Percentiles rank a stretch among this genome's conserved stretches.
Evolutionary conservation across 768 basidiomycete species (phyloP).

Genomic region (Trametes cingulata): DNA sequence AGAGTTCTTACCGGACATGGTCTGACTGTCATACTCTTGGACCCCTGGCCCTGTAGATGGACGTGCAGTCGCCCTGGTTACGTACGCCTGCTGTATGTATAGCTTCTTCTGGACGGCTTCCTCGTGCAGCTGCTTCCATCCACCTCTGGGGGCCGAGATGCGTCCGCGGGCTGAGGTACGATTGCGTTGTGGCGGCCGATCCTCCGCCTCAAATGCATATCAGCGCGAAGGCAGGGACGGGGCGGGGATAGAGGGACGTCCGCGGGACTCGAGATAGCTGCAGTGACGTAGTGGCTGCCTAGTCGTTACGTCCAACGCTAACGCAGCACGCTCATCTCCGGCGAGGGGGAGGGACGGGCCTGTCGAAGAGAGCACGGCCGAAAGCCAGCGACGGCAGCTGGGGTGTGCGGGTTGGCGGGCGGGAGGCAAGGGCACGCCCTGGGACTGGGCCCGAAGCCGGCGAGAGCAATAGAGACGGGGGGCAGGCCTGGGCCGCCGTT

Average conservation of each 20-base stretch:
- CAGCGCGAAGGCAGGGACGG: too few species aligned
- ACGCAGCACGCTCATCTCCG: too few species aligned
- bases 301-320: too few species aligned
- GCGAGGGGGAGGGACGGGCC: too few species aligned
- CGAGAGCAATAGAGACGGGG: background rate
- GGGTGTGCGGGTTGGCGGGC: background rate
- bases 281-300: too few species aligned
- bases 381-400: background rate
- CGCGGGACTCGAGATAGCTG: too few species aligned
- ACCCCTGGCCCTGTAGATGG: constrained; percentile 7
- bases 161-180: too few species aligned
- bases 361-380: background rate
- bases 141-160: background rate
- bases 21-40: background rate
- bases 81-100: constrained; percentile 12
- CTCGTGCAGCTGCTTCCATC: background rate
- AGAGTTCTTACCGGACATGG: background rate
- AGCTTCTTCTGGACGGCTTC: constrained; percentile 2
- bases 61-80: constrained; percentile 11
- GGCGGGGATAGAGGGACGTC: too few species aligned
- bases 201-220: too few species aligned
- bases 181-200: too few species aligned
- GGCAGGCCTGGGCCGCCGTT: background rate
- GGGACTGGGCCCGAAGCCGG: background rate
- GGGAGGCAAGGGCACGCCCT: background rate